A percentile compares a stretch with the other conserved stretches of the same genome.
Conservation (phyloP, 371 early-diverging fungal genomes). For the Mucor sp. region DNA sequence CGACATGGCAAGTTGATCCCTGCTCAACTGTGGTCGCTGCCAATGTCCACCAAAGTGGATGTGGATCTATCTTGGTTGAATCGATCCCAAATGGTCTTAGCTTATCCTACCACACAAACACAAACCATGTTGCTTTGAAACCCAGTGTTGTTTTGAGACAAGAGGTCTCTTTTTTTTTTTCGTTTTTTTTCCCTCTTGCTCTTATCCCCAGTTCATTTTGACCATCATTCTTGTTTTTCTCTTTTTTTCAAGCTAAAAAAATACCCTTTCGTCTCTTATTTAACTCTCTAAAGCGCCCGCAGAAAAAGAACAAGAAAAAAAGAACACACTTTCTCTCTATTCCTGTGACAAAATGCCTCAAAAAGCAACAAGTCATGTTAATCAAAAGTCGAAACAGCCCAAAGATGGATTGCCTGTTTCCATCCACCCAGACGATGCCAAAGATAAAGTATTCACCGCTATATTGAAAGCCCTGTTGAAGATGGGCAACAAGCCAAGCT, state of each 20-base stretch:
- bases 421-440: conserved; percentile 79
- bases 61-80: neutral
- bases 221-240: neutral
- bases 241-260: neutral
- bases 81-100: neutral
- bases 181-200: neutral
- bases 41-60: neutral
- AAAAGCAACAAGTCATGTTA: conserved; percentile 16
- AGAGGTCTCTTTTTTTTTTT: neutral
- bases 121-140: neutral
- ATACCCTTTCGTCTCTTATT: neutral
- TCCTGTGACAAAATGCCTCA: conserved; percentile 12
- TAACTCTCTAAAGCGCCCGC: neutral
- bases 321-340: neutral
- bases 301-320: conserved; percentile 5
- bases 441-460: conserved; percentile 83
- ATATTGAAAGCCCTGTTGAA: conserved; percentile 76
- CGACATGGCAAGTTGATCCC: neutral
- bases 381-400: conserved; percentile 1
- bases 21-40: neutral
- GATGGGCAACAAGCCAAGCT: conserved; percentile 77
- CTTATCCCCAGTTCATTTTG: neutral
- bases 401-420: conserved; percentile 31
- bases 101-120: neutral
- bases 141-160: neutral